Percentiles rank a stretch among this genome's conserved stretches.
Evolutionary conservation across 2,329 filamentous ascomycete genomes (phyloP).

Genomic region (Anthostomella pinea): DNA sequence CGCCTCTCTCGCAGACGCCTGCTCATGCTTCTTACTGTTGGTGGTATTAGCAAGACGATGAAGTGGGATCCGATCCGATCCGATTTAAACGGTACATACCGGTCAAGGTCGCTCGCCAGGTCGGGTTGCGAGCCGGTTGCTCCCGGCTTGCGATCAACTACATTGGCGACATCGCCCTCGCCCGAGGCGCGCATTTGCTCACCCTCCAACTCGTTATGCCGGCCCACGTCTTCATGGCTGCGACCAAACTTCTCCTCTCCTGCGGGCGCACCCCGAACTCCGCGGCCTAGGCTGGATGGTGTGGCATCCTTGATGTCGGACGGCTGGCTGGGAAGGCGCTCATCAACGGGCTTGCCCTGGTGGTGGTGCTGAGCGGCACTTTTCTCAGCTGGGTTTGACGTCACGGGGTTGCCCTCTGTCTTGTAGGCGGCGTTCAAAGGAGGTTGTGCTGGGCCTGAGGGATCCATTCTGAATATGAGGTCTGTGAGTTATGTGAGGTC

Average conservation of each 20-base stretch:
- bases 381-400: constrained; percentile 25
- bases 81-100: constrained; percentile 19
- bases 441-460: constrained; percentile 27
- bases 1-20: constrained; percentile 20
- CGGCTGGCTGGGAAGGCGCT: constrained; percentile 20
- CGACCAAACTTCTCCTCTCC: constrained; percentile 23
- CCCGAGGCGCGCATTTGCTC: constrained; percentile 28
- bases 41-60: constrained; percentile 2
- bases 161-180: constrained; percentile 28
- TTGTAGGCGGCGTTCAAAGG: constrained; percentile 25
- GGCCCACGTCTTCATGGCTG: constrained; percentile 19
- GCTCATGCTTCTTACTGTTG: constrained; percentile 29
- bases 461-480: constrained; percentile 22
- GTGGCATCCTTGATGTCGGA: constrained; percentile 17
- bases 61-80: background rate
- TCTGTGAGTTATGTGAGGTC: too few relatives aligned
- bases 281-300: constrained; percentile 27
- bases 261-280: constrained; percentile 22
- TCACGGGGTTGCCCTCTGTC: constrained; percentile 24
- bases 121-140: constrained; percentile 29
- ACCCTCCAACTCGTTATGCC: constrained; percentile 27
- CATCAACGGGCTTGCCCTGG: constrained; percentile 12
- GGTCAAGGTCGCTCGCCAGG: constrained; percentile 29
- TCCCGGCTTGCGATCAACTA: constrained; percentile 26
- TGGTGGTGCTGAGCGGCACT: constrained; percentile 13